phyloP scores from a whole-genome alignment of 2,329 filamentous ascomycete species.

The Trichophyton equinum region DNA sequence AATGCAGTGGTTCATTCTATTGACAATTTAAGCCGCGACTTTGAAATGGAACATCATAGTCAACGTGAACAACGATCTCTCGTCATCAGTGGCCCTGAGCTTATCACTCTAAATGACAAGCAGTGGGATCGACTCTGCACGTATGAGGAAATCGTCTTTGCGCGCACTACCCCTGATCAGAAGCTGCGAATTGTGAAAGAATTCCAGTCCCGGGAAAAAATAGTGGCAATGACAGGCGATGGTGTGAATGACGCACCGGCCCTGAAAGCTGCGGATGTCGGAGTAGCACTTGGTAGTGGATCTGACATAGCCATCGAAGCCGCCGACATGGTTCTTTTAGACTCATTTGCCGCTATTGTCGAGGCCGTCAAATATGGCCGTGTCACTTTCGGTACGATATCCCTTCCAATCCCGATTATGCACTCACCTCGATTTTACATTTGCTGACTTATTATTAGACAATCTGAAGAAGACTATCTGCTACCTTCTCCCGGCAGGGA shows the following conservation, averaged over 20 bases:
- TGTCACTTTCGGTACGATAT: slow-evolving; percentile 46
- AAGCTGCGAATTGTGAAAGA: slow-evolving; percentile 69
- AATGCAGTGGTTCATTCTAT: slow-evolving; percentile 40
- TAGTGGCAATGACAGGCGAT: slow-evolving; percentile 43
- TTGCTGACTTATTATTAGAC: slow-evolving; percentile 31
- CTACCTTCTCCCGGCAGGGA: slow-evolving; percentile 61
- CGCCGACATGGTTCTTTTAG: slow-evolving; percentile 50
- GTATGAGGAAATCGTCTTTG: slow-evolving; percentile 64
- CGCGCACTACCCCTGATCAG: slow-evolving; percentile 63
- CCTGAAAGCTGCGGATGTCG: slow-evolving; percentile 47
- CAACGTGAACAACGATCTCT: slow-evolving; percentile 29
- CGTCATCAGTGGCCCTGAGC: slow-evolving; percentile 52
- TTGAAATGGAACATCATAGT: slow-evolving; percentile 1
- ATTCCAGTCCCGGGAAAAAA: slow-evolving; percentile 49
- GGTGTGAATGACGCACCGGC: slow-evolving; percentile 42
- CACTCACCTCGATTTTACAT: background rate
- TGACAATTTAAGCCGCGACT: slow-evolving; percentile 37
- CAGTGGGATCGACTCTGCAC: slow-evolving; percentile 56
- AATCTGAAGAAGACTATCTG: slow-evolving; percentile 66
- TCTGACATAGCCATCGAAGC: slow-evolving; percentile 52
- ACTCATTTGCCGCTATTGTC: slow-evolving; percentile 59
- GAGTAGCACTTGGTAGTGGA: slow-evolving; percentile 46
- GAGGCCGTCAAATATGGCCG: slow-evolving; percentile 60
- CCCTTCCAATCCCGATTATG: background rate
- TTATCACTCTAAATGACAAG: slow-evolving; percentile 50